Percentiles rank a stretch among this genome's conserved stretches.
phyloP scores from a whole-genome alignment of 1,139 yeast genomes.

The Hemisphaericaspora subhashii region DNA sequence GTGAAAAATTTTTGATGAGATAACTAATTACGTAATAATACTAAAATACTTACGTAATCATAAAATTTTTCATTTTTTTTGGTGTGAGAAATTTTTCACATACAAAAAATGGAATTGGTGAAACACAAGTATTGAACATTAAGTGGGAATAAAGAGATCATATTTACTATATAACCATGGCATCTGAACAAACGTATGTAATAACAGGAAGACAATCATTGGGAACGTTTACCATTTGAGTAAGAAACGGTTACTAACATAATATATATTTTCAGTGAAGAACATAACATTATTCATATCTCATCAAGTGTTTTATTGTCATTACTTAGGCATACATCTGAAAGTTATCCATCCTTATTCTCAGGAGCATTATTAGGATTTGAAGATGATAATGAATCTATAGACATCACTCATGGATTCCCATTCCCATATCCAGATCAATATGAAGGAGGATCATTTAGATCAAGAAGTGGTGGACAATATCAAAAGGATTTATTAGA shows the following conservation, averaged over 20 bases:
- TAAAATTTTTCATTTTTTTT: neutral
- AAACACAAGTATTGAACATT: too few species aligned
- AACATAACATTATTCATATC: constrained; percentile 37
- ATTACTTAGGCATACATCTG: constrained; percentile 72
- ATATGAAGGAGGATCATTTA: constrained; percentile 54
- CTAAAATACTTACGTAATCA: neutral
- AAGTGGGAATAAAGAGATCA: too few species aligned
- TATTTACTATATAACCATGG: constrained; percentile 17
- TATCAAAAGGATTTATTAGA: constrained; percentile 72
- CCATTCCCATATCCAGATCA: constrained; percentile 62
- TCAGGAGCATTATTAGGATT: constrained; percentile 81
- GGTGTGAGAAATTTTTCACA: neutral
- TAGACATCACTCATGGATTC: constrained; percentile 62
- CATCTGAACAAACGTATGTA: constrained; percentile 26
- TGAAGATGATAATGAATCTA: constrained; percentile 55
- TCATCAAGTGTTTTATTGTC: constrained; percentile 67
- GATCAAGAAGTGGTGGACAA: constrained; percentile 60
- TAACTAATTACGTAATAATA: neutral
- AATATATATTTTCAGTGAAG: neutral
- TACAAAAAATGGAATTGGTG: neutral
- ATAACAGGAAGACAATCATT: neutral
- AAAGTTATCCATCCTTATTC: constrained; percentile 62
- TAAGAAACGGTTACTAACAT: too few species aligned
- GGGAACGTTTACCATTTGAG: too few species aligned
- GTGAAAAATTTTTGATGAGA: constrained; percentile 2